Base-by-base conservation (phyloP, 306 rosid genomes). In the Malus sieversii region DNA sequence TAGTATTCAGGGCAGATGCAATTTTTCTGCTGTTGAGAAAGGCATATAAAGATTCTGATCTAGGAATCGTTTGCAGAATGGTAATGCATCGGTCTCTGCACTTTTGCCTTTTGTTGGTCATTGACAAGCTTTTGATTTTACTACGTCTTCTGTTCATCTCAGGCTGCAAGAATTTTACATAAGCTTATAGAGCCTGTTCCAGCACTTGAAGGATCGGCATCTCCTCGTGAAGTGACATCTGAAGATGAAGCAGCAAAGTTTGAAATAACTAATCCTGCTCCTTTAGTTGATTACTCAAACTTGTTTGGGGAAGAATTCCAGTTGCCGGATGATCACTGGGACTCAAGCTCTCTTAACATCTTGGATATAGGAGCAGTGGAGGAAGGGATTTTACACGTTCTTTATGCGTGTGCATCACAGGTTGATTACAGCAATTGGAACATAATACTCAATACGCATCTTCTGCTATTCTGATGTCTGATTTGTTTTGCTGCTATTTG, bases 331-430 rank as follows among this genome's bases (percentile, higher is more conserved):
- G 90, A 90, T 80, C 88, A 79, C n/a, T 91, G 91, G 91, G 92
- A 89, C 82, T 82, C 82, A 78, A 88, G 89, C 88, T 88, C 87
- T 84, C 88, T 88, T 66, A 93, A 85, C 82, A 80, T 88, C 78
- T 74, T 93, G 81, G 98, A 93, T 85, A 60, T 91, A 48, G 96
- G 85, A 57, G 96, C 91, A 6, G 96, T 91, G 78, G 98, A 93
- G 83, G 98, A 93, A 85, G 97, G 97, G 80, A 84, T 93, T 81
- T 78, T 91, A 72, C 97, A 93, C 51, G 86, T 93, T 82, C 93
- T 93, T 75, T 93, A 85, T 90, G 90, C 92, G 79, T 91, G 93
- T 81, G 97, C 96, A 29, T 88, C 97, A 44, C 98, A 93, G 97
- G 98, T 93, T 87, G 58, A 69, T 84, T 68, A 51, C 85, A 33